phyloP scores from a whole-genome alignment of 768 basidiomycete genomes.

The Amanita jacksonii region DNA sequence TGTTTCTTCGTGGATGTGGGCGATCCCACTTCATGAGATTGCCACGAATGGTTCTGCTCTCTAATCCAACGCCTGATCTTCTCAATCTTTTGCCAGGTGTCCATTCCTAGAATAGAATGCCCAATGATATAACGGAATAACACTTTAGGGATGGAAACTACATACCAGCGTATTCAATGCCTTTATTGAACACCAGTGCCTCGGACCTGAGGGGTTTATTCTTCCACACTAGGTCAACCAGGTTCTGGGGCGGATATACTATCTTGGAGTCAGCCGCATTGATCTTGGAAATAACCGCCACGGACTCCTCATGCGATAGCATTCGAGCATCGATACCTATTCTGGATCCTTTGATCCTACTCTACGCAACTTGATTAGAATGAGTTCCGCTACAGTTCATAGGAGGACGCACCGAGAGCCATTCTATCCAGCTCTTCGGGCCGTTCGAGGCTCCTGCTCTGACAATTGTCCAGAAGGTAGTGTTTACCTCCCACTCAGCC shows the following conservation, averaged over 20 bases:
- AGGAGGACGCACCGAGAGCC: constrained; percentile 45
- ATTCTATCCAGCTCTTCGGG: constrained; percentile 73
- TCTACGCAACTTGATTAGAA: constrained; percentile 11
- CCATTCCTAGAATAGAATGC: constrained; percentile 30
- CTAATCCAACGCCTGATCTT: constrained; percentile 64
- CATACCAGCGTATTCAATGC: constrained; percentile 58
- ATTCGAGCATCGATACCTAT: constrained; percentile 84
- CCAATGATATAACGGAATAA: background rate
- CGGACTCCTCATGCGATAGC: constrained; percentile 65
- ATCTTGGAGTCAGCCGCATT: constrained; percentile 49
- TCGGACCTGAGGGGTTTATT: constrained; percentile 63
- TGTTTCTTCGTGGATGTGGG: constrained; percentile 56
- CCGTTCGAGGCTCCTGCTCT: constrained; percentile 32
- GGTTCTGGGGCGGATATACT: constrained; percentile 74
- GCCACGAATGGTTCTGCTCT: constrained; percentile 44
- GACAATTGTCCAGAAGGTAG: constrained; percentile 61
- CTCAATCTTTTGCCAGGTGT: constrained; percentile 61
- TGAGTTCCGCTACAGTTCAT: background rate
- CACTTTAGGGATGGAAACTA: background rate
- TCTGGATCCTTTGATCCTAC: constrained; percentile 34
- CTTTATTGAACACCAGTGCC: constrained; percentile 59
- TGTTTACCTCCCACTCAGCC: constrained; percentile 58
- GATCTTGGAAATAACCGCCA: constrained; percentile 48
- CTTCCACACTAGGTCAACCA: constrained; percentile 76
- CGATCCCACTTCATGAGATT: constrained; percentile 51